phyloP scores from a whole-genome alignment of 2,329 filamentous ascomycete genomes.

The Cadophora luteo-olivacea region DNA sequence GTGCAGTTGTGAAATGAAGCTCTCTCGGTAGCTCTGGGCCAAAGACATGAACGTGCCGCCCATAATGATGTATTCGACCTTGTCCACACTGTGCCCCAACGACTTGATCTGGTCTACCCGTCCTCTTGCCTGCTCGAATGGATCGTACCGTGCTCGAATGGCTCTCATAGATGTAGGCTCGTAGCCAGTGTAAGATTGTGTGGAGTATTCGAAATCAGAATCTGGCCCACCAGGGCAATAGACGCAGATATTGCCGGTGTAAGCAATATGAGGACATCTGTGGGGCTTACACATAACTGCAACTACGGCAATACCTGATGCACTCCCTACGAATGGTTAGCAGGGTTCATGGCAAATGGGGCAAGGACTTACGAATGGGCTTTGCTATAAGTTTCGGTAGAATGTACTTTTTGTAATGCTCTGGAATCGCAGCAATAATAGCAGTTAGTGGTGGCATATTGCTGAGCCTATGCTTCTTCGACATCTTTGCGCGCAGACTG shows the following conservation, averaged over 20 bases:
- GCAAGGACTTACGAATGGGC: constrained; percentile 73
- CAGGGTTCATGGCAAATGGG: neutral
- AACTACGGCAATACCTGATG: constrained; percentile 95
- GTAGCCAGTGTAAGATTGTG: constrained; percentile 98
- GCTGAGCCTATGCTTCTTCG: constrained; percentile 90
- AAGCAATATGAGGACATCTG: constrained; percentile 95
- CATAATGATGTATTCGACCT: constrained; percentile 99
- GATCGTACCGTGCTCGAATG: constrained; percentile 95
- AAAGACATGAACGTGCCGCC: constrained; percentile 99
- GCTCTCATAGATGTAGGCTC: constrained; percentile 98
- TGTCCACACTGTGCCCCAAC: constrained; percentile 95
- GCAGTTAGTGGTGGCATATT: constrained; percentile 91
- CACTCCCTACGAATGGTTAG: constrained; percentile 67
- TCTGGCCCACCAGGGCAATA: constrained; percentile 98
- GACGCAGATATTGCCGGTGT: constrained; percentile 98
- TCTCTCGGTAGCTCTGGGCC: constrained; percentile 84
- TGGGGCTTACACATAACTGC: constrained; percentile 99
- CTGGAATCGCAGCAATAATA: constrained; percentile 97
- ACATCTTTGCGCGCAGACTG: constrained; percentile 80
- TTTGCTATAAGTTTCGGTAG: constrained; percentile 95
- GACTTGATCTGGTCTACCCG: constrained; percentile 96
- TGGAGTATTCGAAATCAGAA: constrained; percentile 98
- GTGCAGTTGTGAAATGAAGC: constrained; percentile 94
- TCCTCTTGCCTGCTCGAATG: constrained; percentile 95
- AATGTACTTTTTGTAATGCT: constrained; percentile 99